Percentiles rank a stretch among this genome's conserved stretches.
phyloP scores from a whole-genome alignment of 176 grass and related monocot genomes.

The Cymbopogon citratus region DNA sequence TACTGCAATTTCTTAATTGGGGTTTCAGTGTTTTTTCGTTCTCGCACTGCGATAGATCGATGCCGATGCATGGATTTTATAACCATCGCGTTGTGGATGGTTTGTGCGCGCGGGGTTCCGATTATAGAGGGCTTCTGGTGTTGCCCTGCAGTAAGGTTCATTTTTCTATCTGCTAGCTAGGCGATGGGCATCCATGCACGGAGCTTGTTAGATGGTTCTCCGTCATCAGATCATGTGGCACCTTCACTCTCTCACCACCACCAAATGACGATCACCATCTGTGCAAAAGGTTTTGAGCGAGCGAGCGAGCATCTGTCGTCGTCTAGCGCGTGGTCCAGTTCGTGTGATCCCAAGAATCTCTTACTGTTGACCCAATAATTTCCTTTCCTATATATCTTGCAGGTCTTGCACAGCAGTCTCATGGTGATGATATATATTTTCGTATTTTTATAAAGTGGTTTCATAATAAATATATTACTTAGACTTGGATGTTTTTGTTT shows the following conservation, averaged over 20 bases:
- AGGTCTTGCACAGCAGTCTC: not conserved
- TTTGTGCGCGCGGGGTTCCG: not conserved
- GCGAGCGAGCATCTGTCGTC: not conserved
- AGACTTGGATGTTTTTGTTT: no score
- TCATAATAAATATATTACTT: not conserved
- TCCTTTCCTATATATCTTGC: not conserved
- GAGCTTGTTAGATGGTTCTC: not conserved
- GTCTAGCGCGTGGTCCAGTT: not conserved
- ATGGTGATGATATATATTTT: not conserved
- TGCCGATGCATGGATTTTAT: no score
- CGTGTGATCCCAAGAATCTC: not conserved
- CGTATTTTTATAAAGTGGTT: not conserved
- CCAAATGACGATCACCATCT: slow-evolving; percentile 29
- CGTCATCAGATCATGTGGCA: slow-evolving; percentile 64
- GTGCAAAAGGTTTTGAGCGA: not conserved
- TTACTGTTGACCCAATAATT: not conserved
- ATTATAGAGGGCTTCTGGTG: not conserved
- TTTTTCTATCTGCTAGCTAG: not conserved
- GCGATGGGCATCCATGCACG: not conserved
- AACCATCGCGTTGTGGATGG: not conserved
- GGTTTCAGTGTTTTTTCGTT: not conserved
- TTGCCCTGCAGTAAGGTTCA: not conserved
- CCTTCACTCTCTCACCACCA: slow-evolving; percentile 69
- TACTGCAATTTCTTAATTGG: not conserved
- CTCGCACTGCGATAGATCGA: not conserved